Evolutionary conservation across 1,284 basidiomycete genomes (phyloP), one percentile per base, ranked within the genome.

Genomic region (Puccinia polysora): DNA sequence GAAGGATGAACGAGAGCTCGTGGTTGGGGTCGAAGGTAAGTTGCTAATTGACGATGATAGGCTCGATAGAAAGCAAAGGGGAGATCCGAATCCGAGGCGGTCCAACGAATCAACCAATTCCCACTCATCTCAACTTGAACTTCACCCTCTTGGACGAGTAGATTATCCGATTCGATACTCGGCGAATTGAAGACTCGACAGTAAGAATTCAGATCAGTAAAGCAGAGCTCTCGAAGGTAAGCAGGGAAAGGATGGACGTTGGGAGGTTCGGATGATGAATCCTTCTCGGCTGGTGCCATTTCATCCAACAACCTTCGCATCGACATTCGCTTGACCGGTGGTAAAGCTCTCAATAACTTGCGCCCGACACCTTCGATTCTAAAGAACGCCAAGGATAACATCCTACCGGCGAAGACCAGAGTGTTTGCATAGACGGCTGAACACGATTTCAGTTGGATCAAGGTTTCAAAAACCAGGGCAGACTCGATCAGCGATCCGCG

Each of bases 1-100:
- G 80, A 77, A 0, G 79, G 77, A 15, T 47, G 43, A 4, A 83
- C 70, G 1, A 52, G 45, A 20, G 43, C 56, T 18, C 78, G 75
- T 62, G 80, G 77, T 49, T 78, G 5, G 75, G 81, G 50, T 12
- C 80, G 77, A 34, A 83, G 79, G 74, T 81, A 81, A 4, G 74
- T 69, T 2, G 82, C 81, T 12, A 84, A 79, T 74, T 82, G 82
- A 32, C 81, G 79, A 74, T 83, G 82, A 74, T 83, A 84, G 0
- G 83, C 82, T 67, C 83, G 80, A 77, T 83, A 83, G 78, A 84
- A 84, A 0, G 83, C 81, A 18, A 82, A 83, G 74, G 83, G 83
- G 2, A 84, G 79, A 75, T 84, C 83, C 4, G 82, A 83, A 74
- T 84, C 83, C 74, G 78, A 78, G 0, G 78, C 78, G 3, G 77